These are phyloP conservation scores for Galerina sulciceps DNA, from an alignment of 768 basidiomycete species.

Conservation along the genomic window DNA sequence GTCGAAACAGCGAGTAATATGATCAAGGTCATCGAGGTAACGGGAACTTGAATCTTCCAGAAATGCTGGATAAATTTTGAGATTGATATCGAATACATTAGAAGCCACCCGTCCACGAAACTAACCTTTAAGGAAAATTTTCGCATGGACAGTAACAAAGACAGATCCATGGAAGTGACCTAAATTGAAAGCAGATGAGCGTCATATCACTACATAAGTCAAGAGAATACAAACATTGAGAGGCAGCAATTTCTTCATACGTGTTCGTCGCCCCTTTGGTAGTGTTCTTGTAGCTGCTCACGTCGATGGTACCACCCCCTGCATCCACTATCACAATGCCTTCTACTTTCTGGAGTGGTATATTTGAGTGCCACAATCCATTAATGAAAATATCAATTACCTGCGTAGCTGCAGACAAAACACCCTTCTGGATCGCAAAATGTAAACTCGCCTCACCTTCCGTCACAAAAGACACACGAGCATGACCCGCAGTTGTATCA, in stretches of 20 bases:
- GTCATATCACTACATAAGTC: background rate
- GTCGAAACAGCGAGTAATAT: constrained; percentile 49
- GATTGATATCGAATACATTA: constrained; percentile 38
- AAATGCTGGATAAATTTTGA: constrained; percentile 4
- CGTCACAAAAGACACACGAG: constrained; percentile 47
- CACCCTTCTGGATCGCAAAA: constrained; percentile 42
- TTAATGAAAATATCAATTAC: background rate
- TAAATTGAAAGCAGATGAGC: constrained; percentile 19
- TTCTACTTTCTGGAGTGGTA: background rate
- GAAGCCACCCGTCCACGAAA: too few species aligned
- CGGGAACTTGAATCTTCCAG: constrained; percentile 47
- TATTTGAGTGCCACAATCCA: background rate
- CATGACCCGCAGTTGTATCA: constrained; percentile 33
- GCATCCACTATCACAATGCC: constrained; percentile 54
- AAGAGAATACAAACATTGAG: constrained; percentile 38
- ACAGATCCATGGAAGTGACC: constrained; percentile 56
- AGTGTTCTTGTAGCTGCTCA: constrained; percentile 51
- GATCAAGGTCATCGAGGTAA: constrained; percentile 43
- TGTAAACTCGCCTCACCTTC: constrained; percentile 62
- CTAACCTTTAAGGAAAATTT: constrained; percentile 39
- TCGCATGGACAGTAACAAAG: constrained; percentile 49
- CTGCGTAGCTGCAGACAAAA: constrained; percentile 21
- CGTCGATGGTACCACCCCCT: constrained; percentile 64
- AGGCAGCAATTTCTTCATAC: constrained; percentile 52
- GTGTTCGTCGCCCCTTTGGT: constrained; percentile 22